These are phyloP conservation scores for Zygosaccharomyces kombuchaensis DNA, from an alignment of 805 yeast species.

Conservation along the genomic window DNA sequence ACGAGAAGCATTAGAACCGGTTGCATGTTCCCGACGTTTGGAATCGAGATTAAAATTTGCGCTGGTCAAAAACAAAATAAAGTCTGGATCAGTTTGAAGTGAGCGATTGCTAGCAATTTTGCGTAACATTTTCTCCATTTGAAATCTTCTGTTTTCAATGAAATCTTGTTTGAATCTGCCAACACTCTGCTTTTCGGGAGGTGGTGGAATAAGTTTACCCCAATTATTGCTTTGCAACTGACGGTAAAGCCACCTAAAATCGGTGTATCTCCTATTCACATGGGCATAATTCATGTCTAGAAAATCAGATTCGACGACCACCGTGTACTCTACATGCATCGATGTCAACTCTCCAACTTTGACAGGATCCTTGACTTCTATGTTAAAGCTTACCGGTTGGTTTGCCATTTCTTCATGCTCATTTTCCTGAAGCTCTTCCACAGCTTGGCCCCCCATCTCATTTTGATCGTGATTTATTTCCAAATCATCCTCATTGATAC, in stretches of 20 bases:
- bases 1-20: constrained; percentile 49
- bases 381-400: constrained; percentile 38
- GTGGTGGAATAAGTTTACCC: constrained; percentile 90
- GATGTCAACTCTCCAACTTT: constrained; percentile 87
- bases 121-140: constrained; percentile 79
- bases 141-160: constrained; percentile 77
- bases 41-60: constrained; percentile 65
- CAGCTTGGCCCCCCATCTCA: constrained; percentile 1
- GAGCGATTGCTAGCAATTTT: constrained; percentile 56
- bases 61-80: constrained; percentile 70
- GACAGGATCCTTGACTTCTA: constrained; percentile 83
- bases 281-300: constrained; percentile 40
- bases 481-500: constrained; percentile 3
- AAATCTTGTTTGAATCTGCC: constrained; percentile 90
- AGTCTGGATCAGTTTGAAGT: constrained; percentile 70
- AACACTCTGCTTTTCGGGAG: constrained; percentile 89
- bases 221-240: constrained; percentile 84
- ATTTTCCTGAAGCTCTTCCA: constrained; percentile 7
- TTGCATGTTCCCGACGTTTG: constrained; percentile 60
- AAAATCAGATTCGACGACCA: constrained; percentile 51
- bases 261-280: constrained; percentile 84
- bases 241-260: constrained; percentile 90
- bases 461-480: constrained; percentile 3
- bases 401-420: constrained; percentile 7
- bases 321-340: constrained; percentile 83